These are phyloP conservation scores for Exophiala sp. DNA, from an alignment of 2,329 filamentous ascomycete genomes.

Conservation along the genomic window DNA sequence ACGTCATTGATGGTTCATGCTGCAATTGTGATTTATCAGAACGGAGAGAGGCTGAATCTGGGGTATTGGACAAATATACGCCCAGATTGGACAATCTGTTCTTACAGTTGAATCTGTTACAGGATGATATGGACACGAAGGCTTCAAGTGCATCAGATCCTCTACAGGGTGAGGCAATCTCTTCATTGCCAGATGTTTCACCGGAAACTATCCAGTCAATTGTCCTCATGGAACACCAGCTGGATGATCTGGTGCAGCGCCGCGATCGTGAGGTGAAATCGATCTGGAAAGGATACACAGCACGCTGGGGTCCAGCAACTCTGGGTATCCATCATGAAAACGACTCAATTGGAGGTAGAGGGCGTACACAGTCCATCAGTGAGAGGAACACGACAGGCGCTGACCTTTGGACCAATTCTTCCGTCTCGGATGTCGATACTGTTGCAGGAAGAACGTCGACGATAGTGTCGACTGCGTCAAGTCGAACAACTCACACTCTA, in stretches of 20 bases:
- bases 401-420: background rate
- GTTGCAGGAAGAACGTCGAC: constrained; percentile 1
- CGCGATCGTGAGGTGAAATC: constrained; percentile 20
- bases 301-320: constrained; percentile 25
- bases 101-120: constrained; percentile 8
- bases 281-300: constrained; percentile 25
- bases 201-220: constrained; percentile 9
- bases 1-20: constrained; percentile 21
- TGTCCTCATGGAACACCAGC: constrained; percentile 13
- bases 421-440: background rate
- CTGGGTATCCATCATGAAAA: constrained; percentile 17
- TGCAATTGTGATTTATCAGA: constrained; percentile 19
- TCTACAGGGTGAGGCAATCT: background rate
- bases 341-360: background rate
- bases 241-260: constrained; percentile 12
- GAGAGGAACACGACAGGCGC: background rate
- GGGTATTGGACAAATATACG: constrained; percentile 15
- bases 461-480: constrained; percentile 1
- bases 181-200: background rate
- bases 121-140: constrained; percentile 10
- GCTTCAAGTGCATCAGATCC: background rate
- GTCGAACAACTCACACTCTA: background rate
- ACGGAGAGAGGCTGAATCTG: constrained; percentile 18
- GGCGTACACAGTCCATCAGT: background rate
- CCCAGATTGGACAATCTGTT: constrained; percentile 11